Base-by-base conservation (phyloP, 192 early-diverging fungal genomes). In the Gryganskiella cystojenkinii region DNA sequence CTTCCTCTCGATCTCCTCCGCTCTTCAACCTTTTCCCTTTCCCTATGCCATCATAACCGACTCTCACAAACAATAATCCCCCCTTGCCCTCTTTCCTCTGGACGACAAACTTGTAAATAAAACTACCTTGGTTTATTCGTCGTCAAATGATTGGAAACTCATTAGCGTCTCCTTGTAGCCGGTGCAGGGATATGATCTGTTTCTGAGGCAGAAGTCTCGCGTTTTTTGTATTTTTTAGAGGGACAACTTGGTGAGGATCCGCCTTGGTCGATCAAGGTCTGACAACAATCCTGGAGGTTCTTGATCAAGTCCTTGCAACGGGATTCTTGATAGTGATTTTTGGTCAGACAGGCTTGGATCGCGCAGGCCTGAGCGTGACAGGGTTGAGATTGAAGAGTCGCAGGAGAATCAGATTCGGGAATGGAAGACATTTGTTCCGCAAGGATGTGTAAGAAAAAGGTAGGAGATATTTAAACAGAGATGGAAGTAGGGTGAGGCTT, bases 331-430 rank as follows among this genome's bases (percentile, higher is more conserved):
- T 81, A 88, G 44, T 82, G 59, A 45, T 84, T 85, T 30, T 79
- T 80, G 70, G 70, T 56, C 11, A 88, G 63, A 33, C 86, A 88
- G n/a, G 83, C 61, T 62, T 88, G 86, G 59, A 88, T 88, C 17
- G 82, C 84, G 53, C 86, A 88, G 11, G 86, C 86, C 71, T 69
- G 44, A 13, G 58, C 59, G 47, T 76, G 64, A 31, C 69, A 82
- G 22, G 81, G 74, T 35, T 70, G 66, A 28, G 71, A 22, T 19
- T 50, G 6, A 9, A 40, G 13, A 13, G 37, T 40, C 37, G 5
- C 37, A 13, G 37, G 37, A 40, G 37, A 40, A 13, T 40, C 37
- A 9, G 37, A 40, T 40, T 40, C 37, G n/a, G n/a, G n/a, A 40
- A 40, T 13, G 13, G 13, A 40, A 13, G 37, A 40, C 37, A 40